Evolutionary conservation across 208 protist species (phyloP), one percentile per base, ranked within the genome.

Genomic region (Leptomonas seymouri): DNA sequence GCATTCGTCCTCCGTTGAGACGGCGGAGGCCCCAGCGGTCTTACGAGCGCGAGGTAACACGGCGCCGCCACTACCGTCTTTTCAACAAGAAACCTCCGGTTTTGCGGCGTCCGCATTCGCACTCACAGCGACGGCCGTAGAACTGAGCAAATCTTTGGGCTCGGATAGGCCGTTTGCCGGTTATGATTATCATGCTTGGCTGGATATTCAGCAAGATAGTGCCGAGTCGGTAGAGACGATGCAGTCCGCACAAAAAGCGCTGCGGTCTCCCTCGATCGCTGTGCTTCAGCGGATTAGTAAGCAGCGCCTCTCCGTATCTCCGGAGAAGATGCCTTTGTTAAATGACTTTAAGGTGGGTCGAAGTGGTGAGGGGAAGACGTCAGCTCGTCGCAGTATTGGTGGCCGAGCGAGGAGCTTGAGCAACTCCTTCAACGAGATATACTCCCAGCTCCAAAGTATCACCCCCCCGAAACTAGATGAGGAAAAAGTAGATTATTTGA

Each of bases 371-470:
- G 21, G 60, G 28, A 49, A 48, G 4, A 27, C 61, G 23, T 62
- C 49, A 2, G 50, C 28, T 9, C 50, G 63, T 18, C 49, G 65
- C 55, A 82, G 71, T 60, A 34, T 81, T 42, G 63, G 65, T 11
- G 59, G 30, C 0, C 65, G 74, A 18, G 83, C 54, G 30, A 64
- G 76, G 45, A 48, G 74, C 4, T 60, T 85, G 28, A 84, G 71
- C 55, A 70, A 30, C 45, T 74, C 67, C n/a, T 51, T 85, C 62
- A 83, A 77, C 50, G 68, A 84, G n/a, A 53, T 85, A 46, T 56
- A 74, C 25, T 54, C 61, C 15, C 50, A 71, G 28, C 59, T 81
- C 39, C 53, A 72, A 30, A 53, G 30, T 58, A 39, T 78, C 46
- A 42, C 74, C 34, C 71, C 67, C 5, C 49, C 46, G 3, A 21